phyloP scores from a whole-genome alignment of 1,284 basidiomycete genomes.

The Fomitiporia mediterranea region DNA sequence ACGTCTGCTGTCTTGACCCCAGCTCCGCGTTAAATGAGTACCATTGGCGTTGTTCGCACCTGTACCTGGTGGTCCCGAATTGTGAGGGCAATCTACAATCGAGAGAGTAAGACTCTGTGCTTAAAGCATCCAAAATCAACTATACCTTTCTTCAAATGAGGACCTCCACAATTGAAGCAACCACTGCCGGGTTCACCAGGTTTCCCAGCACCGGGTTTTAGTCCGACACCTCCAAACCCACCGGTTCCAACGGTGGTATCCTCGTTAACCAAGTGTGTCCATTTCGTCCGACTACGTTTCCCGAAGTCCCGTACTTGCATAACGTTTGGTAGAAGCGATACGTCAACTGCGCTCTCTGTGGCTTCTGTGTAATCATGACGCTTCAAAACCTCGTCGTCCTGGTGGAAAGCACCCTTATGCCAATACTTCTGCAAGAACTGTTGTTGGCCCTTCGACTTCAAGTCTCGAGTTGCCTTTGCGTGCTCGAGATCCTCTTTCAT shows the following conservation, averaged over 20 bases:
- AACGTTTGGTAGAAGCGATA: slow-evolving; percentile 83
- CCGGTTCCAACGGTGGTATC: slow-evolving; percentile 72
- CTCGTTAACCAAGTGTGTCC: slow-evolving; percentile 92
- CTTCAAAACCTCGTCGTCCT: slow-evolving; percentile 87
- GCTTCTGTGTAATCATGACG: slow-evolving; percentile 85
- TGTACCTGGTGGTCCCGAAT: slow-evolving; percentile 43
- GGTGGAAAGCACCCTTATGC: slow-evolving; percentile 99
- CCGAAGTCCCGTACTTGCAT: slow-evolving; percentile 99
- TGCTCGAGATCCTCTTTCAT: slow-evolving; percentile 86
- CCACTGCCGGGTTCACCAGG: slow-evolving; percentile 58
- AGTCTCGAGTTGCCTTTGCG: slow-evolving; percentile 74
- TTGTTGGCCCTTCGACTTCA: slow-evolving; percentile 84
- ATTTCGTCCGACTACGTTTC: slow-evolving; percentile 88
- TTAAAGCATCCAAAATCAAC: background rate
- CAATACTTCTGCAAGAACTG: slow-evolving; percentile 98
- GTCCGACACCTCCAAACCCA: slow-evolving; percentile 65
- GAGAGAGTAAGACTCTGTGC: background rate
- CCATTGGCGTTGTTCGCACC: slow-evolving; percentile 33
- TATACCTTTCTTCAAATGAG: slow-evolving; percentile 82
- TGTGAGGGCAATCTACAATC: slow-evolving; percentile 67
- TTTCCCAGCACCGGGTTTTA: slow-evolving; percentile 26
- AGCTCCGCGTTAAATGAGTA: slow-evolving; percentile 44
- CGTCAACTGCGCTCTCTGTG: slow-evolving; percentile 82
- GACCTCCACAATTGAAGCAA: slow-evolving; percentile 90
- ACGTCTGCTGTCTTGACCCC: slow-evolving; percentile 37